These are phyloP conservation scores for Penicillium bialowiezense DNA, from an alignment of 495 filamentous ascomycete species.

Conservation along the genomic window DNA sequence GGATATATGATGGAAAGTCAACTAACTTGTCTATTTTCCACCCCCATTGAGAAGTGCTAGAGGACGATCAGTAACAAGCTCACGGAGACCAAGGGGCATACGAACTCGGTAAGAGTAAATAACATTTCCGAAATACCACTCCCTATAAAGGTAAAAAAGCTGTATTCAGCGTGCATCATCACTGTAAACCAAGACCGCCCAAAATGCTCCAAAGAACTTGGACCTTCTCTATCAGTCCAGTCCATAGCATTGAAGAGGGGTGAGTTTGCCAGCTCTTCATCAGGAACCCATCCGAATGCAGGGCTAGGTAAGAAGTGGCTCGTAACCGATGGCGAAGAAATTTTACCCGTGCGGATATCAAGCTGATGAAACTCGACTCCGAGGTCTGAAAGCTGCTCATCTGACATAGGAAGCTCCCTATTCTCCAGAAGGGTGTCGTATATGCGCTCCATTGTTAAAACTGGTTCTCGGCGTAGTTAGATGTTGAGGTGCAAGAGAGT, in stretches of 20 bases:
- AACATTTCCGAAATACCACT: neutral
- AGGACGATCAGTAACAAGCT: neutral
- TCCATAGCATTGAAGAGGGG: too few relatives aligned
- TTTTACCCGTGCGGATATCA: conserved; percentile 1
- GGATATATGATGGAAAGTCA: neutral
- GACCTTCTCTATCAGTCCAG: too few relatives aligned
- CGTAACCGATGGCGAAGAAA: conserved; percentile 1
- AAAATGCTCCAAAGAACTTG: too few relatives aligned
- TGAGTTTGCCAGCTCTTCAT: neutral
- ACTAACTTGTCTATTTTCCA: neutral
- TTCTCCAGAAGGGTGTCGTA: neutral
- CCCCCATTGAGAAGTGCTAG: neutral
- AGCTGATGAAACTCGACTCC: conserved; percentile 3
- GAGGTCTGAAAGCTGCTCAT: conserved; percentile 3
- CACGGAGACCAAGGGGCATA: neutral
- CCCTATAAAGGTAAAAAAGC: neutral
- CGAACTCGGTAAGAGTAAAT: neutral
- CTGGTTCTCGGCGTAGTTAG: neutral
- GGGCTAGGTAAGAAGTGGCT: neutral
- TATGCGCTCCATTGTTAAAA: neutral
- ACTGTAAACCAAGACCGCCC: neutral
- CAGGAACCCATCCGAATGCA: neutral
- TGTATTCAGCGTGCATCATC: neutral
- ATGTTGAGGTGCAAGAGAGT: neutral
- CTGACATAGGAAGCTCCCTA: conserved; percentile 3